Conservation (phyloP, 2,329 filamentous ascomycete genomes). For the Cadophora malorum region DNA sequence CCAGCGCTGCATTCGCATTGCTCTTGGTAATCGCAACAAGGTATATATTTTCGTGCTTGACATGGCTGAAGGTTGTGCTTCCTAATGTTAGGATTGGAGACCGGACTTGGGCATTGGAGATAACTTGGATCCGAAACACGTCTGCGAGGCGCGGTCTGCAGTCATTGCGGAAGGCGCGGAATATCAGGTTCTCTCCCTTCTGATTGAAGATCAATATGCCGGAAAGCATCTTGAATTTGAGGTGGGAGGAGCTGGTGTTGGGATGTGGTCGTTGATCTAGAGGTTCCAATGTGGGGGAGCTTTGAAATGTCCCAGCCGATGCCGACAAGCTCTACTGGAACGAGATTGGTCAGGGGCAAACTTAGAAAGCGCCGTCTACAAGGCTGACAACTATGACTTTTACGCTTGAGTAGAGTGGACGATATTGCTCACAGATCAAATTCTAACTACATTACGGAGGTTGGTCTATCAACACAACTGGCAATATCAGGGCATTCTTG, state of each 20-base stretch:
- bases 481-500: neutral
- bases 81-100: conserved; percentile 97
- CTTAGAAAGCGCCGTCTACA: neutral
- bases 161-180: conserved; percentile 98
- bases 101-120: conserved; percentile 85
- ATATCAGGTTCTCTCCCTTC: conserved; percentile 99
- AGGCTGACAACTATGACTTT: neutral
- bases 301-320: conserved; percentile 23
- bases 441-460: neutral
- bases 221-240: conserved; percentile 77
- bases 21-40: conserved; percentile 97
- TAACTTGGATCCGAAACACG: conserved; percentile 99
- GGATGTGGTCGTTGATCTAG: conserved; percentile 19
- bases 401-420: neutral
- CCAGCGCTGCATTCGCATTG: conserved; percentile 96
- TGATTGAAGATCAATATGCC: conserved; percentile 99
- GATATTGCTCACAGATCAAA: neutral
- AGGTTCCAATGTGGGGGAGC: conserved; percentile 27
- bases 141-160: conserved; percentile 97
- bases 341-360: conserved; percentile 2
- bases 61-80: conserved; percentile 98
- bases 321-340: conserved; percentile 15
- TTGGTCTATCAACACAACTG: neutral
- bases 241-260: conserved; percentile 17
- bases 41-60: conserved; percentile 99